Conservation (phyloP, 192 early-diverging fungal species). For the Entophlyctis luteolus region DNA sequence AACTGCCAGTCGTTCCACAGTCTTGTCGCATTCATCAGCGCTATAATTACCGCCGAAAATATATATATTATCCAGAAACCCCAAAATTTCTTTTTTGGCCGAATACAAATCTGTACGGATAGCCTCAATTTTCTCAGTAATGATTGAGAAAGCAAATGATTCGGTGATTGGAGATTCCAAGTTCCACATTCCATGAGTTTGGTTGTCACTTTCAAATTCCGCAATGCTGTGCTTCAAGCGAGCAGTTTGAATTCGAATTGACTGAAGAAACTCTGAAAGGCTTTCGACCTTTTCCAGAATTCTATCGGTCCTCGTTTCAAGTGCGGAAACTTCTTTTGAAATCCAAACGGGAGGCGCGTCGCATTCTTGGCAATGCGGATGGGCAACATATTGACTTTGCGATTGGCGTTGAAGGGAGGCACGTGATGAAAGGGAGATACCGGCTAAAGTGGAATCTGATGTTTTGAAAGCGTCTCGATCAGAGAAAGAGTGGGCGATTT, state of each 20-base stretch:
- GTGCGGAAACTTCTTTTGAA: too few species aligned
- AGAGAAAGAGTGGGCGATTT: too few species aligned
- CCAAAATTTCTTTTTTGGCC: background rate
- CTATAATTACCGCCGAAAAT: background rate
- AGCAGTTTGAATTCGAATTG: background rate
- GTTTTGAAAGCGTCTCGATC: too few species aligned
- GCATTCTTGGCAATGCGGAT: too few species aligned
- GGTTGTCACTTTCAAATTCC: background rate
- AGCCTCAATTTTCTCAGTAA: slow-evolving; percentile 3
- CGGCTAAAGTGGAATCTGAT: too few species aligned
- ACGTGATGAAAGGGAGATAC: too few species aligned
- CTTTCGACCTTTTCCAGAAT: background rate
- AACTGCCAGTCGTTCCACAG: background rate
- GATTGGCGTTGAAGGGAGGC: too few species aligned
- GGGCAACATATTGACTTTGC: too few species aligned
- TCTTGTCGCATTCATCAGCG: too few species aligned
- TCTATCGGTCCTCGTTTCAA: too few species aligned
- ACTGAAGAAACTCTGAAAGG: background rate
- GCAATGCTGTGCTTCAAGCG: background rate
- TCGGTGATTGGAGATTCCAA: background rate
- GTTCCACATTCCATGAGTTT: slow-evolving; percentile 9
- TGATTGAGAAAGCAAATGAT: background rate
- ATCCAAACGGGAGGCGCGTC: too few species aligned
- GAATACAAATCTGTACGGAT: background rate
- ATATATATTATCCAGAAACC: background rate